A percentile compares a stretch with the other conserved stretches of the same genome.
phyloP scores from a whole-genome alignment of 345 rosid genomes.

The Geranium brycei region DNA sequence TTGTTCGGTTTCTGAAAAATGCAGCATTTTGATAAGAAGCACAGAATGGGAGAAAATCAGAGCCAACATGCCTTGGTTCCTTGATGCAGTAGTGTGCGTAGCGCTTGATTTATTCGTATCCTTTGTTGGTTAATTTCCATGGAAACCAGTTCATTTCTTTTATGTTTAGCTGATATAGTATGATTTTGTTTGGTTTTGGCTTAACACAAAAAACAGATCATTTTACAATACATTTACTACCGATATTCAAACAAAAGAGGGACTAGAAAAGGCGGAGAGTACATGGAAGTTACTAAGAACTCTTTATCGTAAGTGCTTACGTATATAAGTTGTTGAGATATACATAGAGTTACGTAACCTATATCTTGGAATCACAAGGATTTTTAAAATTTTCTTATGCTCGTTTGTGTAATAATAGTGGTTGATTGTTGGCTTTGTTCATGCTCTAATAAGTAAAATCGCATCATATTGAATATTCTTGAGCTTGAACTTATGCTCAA shows the following conservation, averaged over 20 bases:
- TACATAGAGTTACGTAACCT: no score
- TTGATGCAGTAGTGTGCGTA: conserved; percentile 82
- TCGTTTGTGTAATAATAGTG: no score
- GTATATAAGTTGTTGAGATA: no score
- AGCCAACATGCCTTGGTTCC: conserved; percentile 86
- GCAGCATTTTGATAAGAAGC: conserved; percentile 75
- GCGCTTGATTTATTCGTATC: conserved; percentile 84
- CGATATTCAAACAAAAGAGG: conserved; percentile 22
- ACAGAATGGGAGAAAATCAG: conserved; percentile 68
- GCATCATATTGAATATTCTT: no score
- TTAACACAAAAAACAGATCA: conserved; percentile 44
- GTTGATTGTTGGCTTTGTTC: no score
- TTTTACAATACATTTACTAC: conserved; percentile 81
- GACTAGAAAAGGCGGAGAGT: conserved; percentile 13
- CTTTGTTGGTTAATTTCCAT: conserved; percentile 13
- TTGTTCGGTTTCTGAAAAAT: not conserved
- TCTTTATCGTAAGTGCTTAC: conserved; percentile 9
- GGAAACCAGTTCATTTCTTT: not conserved
- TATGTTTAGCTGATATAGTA: not conserved
- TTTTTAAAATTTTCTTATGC: no score
- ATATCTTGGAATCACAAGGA: no score
- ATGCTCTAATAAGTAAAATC: no score
- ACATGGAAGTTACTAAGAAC: conserved; percentile 31
- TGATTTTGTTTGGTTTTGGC: conserved; percentile 2
- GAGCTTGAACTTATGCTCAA: no score